Evolutionary conservation across 306 rosid genomes (phyloP).

Genomic region (Rosa lucieae): DNA sequence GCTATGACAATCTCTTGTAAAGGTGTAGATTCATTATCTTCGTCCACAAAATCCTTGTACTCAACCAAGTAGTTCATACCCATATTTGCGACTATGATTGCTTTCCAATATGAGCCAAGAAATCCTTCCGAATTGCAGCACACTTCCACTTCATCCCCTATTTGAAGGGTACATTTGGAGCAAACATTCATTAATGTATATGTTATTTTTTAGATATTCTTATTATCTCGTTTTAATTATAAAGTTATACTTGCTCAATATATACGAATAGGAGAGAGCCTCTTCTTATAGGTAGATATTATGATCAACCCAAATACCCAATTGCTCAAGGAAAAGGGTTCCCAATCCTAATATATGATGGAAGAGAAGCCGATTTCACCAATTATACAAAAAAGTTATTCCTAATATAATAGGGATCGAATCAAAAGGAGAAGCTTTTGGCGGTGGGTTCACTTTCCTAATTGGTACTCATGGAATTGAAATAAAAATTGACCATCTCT

Average conservation of each 20-base stretch:
- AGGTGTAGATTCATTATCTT: not conserved
- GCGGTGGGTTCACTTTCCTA: not conserved
- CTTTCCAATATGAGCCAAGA: slow-evolving; percentile 4
- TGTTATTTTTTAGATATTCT: not conserved
- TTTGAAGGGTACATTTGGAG: not conserved
- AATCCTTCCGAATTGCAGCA: not conserved
- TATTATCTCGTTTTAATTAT: not conserved
- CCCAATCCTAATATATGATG: not conserved
- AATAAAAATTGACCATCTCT: not conserved
- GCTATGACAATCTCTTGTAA: not conserved
- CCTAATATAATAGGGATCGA: no score
- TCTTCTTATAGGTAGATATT: not conserved
- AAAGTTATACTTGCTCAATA: not conserved
- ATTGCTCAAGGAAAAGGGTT: not conserved
- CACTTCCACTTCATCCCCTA: slow-evolving; percentile 1
- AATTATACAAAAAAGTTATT: no score
- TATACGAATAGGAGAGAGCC: not conserved
- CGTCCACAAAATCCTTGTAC: not conserved
- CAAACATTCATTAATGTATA: not conserved
- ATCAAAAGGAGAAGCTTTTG: not conserved
- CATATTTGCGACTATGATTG: not conserved
- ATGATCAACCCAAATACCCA: not conserved
- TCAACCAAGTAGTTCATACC: not conserved
- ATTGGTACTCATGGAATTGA: not conserved
- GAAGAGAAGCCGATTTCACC: not conserved